Percentiles rank a stretch among this genome's conserved stretches.
These are phyloP conservation scores for Botryococcus braunii DNA, from an alignment of 163 green algal species.

Conservation along the genomic window DNA sequence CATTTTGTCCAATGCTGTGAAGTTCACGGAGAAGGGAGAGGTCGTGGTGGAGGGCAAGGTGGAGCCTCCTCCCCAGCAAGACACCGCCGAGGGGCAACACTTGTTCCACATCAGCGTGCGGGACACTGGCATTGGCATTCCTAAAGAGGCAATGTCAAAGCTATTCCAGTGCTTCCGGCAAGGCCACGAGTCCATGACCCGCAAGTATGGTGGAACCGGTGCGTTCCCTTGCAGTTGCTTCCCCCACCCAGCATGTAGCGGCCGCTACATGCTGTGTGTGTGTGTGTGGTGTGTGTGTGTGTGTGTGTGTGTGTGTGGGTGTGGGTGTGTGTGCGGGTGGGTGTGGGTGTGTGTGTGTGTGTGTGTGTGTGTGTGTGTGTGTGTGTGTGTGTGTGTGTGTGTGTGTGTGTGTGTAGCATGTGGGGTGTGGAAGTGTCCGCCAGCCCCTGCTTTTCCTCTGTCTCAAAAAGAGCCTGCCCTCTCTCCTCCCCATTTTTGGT, in stretches of 20 bases:
- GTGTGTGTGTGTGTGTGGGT: no score
- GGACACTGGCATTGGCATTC: conserved; percentile 69
- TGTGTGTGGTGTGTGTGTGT: no score
- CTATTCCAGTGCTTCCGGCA: conserved; percentile 69
- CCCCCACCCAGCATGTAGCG: neutral
- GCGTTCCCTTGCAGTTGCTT: conserved; percentile 7
- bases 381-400: no score
- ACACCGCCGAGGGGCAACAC: neutral
- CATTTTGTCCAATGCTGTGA: conserved; percentile 34
- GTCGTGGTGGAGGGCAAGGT: neutral
- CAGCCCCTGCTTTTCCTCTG: no score
- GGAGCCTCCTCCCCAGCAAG: neutral
- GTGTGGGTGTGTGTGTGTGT: no score
- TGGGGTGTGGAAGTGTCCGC: no score
- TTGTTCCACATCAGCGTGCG: conserved; percentile 37
- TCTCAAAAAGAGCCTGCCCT: no score
- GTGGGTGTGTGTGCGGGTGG: no score
- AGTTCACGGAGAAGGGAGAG: conserved; percentile 8
- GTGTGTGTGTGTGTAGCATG: no score
- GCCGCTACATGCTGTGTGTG: neutral
- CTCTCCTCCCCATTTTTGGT: no score
- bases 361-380: no score
- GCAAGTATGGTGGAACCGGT: conserved; percentile 61
- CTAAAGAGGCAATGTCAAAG: conserved; percentile 23
- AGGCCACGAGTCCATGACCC: conserved; percentile 40